phyloP scores from a whole-genome alignment of 441 rosid species.

The Erodium trifolium region DNA sequence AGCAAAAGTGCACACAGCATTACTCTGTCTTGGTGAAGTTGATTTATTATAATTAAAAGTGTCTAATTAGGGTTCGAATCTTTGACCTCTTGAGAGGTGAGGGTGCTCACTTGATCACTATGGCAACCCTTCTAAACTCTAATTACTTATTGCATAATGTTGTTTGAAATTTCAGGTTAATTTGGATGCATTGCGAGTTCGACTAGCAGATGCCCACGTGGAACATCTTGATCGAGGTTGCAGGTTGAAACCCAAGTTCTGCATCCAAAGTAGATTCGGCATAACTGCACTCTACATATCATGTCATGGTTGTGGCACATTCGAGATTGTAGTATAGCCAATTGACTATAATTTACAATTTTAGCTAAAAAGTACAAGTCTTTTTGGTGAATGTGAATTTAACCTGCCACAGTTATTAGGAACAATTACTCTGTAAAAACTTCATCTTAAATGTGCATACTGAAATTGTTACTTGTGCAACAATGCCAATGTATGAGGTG shows the following conservation, averaged over 20 bases:
- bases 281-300: constrained; percentile 66
- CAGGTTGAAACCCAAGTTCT: constrained; percentile 55
- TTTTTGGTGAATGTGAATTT: neutral
- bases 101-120: too few species aligned
- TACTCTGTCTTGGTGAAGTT: neutral
- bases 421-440: neutral
- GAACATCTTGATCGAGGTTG: constrained; percentile 77
- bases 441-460: neutral
- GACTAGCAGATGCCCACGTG: constrained; percentile 53
- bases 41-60: neutral
- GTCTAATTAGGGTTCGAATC: too few species aligned
- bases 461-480: too few species aligned
- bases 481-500: too few species aligned
- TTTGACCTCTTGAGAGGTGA: too few species aligned
- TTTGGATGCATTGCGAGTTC: constrained; percentile 38
- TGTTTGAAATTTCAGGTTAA: constrained; percentile 39
- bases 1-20: neutral
- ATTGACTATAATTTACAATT: neutral
- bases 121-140: neutral
- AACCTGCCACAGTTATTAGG: neutral
- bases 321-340: constrained; percentile 55
- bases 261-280: constrained; percentile 39
- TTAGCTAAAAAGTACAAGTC: neutral
- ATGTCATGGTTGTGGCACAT: constrained; percentile 56
- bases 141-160: neutral